Evolutionary conservation across 805 yeast genomes (phyloP).

Genomic region (Kodamaea lidongshanica): DNA sequence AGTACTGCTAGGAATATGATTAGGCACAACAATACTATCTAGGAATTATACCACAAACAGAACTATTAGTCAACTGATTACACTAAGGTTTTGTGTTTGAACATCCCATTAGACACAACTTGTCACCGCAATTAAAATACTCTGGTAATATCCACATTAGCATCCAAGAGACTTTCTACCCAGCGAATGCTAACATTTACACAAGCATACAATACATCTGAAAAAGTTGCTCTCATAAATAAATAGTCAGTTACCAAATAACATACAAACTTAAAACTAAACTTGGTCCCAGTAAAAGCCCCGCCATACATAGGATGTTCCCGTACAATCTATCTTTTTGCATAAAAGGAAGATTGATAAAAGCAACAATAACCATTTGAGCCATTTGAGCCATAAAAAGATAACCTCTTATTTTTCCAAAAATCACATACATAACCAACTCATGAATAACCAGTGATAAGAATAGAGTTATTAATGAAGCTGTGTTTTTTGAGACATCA

Average conservation of each 20-base stretch:
- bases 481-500: slow-evolving; percentile 55
- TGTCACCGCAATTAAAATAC: too few species aligned
- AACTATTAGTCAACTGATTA: too few species aligned
- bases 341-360: slow-evolving; percentile 57
- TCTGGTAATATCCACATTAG: too few species aligned
- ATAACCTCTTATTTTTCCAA: slow-evolving; percentile 74
- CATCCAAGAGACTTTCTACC: too few species aligned
- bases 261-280: slow-evolving; percentile 79
- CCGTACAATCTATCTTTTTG: slow-evolving; percentile 57
- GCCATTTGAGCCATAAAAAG: slow-evolving; percentile 75
- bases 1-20: too few species aligned
- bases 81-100: too few species aligned
- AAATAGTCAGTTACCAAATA: slow-evolving; percentile 33
- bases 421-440: slow-evolving; percentile 84
- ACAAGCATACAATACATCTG: too few species aligned
- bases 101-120: too few species aligned
- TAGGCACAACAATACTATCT: too few species aligned
- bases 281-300: slow-evolving; percentile 85
- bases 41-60: too few species aligned
- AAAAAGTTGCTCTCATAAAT: too few species aligned
- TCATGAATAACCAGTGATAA: slow-evolving; percentile 85
- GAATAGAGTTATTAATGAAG: slow-evolving; percentile 72
- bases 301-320: slow-evolving; percentile 83
- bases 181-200: too few species aligned
- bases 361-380: slow-evolving; percentile 72